Evolutionary conservation across 106 monocot genomes (phyloP).

Genomic region (Vanilla planifolia): DNA sequence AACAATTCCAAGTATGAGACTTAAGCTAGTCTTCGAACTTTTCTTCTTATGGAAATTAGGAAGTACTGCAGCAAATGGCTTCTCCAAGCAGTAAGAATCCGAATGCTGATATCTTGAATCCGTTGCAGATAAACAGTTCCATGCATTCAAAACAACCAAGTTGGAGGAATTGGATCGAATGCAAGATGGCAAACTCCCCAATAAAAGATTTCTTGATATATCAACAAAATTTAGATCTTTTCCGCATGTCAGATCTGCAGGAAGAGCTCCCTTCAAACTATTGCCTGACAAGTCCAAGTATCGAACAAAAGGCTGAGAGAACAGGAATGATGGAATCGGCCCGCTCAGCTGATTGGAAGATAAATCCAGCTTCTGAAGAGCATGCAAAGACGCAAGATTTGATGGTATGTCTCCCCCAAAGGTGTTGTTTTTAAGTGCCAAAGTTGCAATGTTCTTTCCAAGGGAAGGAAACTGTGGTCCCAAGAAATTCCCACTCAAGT

Average conservation of each 20-base stretch:
- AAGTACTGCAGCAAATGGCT: conserved; percentile 61
- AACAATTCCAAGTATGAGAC: conserved; percentile 46
- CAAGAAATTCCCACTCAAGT: conserved; percentile 41
- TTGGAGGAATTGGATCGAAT: conserved; percentile 28
- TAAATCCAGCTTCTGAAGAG: conserved; percentile 48
- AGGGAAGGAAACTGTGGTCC: conserved; percentile 44
- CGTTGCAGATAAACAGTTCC: conserved; percentile 56
- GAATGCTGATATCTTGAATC: conserved; percentile 39
- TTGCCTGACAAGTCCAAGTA: conserved; percentile 56
- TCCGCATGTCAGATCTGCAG: conserved; percentile 30
- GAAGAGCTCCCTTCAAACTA: conserved; percentile 40
- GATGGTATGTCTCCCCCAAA: conserved; percentile 25
- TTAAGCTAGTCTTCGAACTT: conserved; percentile 30
- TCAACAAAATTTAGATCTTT: conserved; percentile 37
- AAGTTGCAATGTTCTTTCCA: conserved; percentile 6
- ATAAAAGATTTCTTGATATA: conserved; percentile 56
- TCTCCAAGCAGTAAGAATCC: conserved; percentile 45
- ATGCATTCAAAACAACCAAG: conserved; percentile 31
- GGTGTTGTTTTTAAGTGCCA: conserved; percentile 39
- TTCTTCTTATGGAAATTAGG: conserved; percentile 23
- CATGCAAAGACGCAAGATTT: conserved; percentile 12
- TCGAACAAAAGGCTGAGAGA: conserved; percentile 40
- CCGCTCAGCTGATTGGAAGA: conserved; percentile 52
- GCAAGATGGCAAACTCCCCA: conserved; percentile 59
- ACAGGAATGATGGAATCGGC: conserved; percentile 43